Percentiles rank a stretch among this genome's conserved stretches.
These are phyloP conservation scores for Mortierella sp. DNA, from an alignment of 371 early-diverging fungal species.

Conservation along the genomic window DNA sequence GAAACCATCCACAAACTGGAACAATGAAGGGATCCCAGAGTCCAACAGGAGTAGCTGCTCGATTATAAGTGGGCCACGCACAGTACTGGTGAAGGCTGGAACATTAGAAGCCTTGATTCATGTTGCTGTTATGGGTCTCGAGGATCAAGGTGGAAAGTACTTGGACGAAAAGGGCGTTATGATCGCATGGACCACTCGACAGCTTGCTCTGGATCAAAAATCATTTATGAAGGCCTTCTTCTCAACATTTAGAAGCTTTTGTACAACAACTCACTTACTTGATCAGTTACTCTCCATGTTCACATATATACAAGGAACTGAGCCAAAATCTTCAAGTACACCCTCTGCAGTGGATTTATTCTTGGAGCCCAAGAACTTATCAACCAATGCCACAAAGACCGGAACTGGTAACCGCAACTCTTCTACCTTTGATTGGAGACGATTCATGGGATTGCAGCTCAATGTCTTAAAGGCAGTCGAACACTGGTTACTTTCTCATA, in stretches of 20 bases:
- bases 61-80: conserved; percentile 15
- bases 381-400: not conserved
- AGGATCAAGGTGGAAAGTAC: conserved; percentile 56
- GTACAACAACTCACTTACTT: conserved; percentile 61
- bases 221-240: conserved; percentile 66
- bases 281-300: conserved; percentile 64
- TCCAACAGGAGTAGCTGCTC: conserved; percentile 24
- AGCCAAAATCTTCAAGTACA: conserved; percentile 15
- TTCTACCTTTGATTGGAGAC: conserved; percentile 57
- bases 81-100: conserved; percentile 65
- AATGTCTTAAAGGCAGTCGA: conserved; percentile 68
- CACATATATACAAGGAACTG: conserved; percentile 52
- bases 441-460: conserved; percentile 58
- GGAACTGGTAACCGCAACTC: not conserved
- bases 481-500: conserved; percentile 74
- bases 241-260: conserved; percentile 69
- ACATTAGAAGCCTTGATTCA: conserved; percentile 66
- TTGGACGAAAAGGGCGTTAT: conserved; percentile 63
- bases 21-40: conserved; percentile 2
- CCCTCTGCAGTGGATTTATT: conserved; percentile 35
- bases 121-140: conserved; percentile 64
- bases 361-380: not conserved
- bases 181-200: conserved; percentile 39
- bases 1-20: not conserved
- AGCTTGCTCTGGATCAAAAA: conserved; percentile 61